phyloP scores from a whole-genome alignment of 1,139 yeast genomes.

The Saccharomyces pastorianus region DNA sequence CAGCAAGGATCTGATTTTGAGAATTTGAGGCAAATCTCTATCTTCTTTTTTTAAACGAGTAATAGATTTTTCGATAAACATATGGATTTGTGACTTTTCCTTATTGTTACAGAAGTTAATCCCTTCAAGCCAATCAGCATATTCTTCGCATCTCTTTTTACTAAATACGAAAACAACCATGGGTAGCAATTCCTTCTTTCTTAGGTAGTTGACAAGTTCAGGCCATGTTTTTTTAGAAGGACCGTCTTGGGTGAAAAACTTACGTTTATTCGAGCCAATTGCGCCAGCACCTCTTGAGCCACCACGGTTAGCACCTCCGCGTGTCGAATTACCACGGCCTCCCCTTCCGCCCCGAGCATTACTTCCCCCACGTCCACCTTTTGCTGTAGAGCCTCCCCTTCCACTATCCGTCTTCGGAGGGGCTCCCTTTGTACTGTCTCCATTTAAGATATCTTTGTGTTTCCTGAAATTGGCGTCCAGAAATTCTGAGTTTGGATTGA shows the following conservation, averaged over 20 bases:
- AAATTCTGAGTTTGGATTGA: conserved; percentile 66
- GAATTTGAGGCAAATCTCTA: conserved; percentile 83
- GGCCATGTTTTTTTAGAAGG: conserved; percentile 78
- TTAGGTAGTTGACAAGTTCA: conserved; percentile 63
- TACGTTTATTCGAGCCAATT: conserved; percentile 32
- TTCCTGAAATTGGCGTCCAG: conserved; percentile 53
- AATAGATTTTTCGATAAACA: conserved; percentile 86
- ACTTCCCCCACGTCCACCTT: conserved; percentile 28
- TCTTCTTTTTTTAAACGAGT: conserved; percentile 85
- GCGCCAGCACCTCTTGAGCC: conserved; percentile 37
- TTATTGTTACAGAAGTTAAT: conserved; percentile 73
- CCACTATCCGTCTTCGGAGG: conserved; percentile 11
- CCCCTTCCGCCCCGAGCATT: conserved; percentile 32
- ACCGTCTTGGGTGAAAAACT: conserved; percentile 47
- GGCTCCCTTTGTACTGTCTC: conserved; percentile 31
- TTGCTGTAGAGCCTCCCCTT: conserved; percentile 25
- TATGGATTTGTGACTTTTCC: conserved; percentile 84
- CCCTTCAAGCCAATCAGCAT: conserved; percentile 71
- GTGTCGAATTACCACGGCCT: conserved; percentile 27
- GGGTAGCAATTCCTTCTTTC: conserved; percentile 63
- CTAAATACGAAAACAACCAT: conserved; percentile 92
- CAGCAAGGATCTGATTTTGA: conserved; percentile 70
- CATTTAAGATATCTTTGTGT: conserved; percentile 48
- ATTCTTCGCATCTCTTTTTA: conserved; percentile 86
- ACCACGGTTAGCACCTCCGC: conserved; percentile 32